phyloP scores from a whole-genome alignment of 2,329 filamentous ascomycete species.

The Colletotrichum sublineola region DNA sequence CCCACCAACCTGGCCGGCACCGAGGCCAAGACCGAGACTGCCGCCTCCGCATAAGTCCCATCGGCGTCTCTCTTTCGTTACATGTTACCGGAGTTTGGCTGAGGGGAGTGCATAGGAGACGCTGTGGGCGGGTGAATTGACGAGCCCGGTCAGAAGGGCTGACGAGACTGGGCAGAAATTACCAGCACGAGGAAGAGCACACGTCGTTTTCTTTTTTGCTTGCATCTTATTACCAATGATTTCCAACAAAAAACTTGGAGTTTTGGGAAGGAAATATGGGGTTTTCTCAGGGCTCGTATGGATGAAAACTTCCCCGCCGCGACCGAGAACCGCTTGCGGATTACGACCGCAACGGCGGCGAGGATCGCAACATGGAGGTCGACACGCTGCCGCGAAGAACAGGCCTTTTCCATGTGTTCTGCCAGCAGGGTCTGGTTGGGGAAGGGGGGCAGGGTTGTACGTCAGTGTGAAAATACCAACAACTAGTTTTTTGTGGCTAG shows the following conservation, averaged over 20 bases:
- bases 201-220: background rate
- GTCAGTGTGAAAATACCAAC: slow-evolving; percentile 39
- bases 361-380: slow-evolving; percentile 9
- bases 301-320: slow-evolving; percentile 15
- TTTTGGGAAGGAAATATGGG: slow-evolving; percentile 30
- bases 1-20: slow-evolving; percentile 84
- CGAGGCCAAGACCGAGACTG: slow-evolving; percentile 66
- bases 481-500: slow-evolving; percentile 30
- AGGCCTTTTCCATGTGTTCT: background rate
- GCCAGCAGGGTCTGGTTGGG: slow-evolving; percentile 2
- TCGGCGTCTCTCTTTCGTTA: slow-evolving; percentile 2
- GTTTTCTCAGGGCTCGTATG: slow-evolving; percentile 22
- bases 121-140: background rate
- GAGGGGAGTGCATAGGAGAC: slow-evolving; percentile 5
- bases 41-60: slow-evolving; percentile 35
- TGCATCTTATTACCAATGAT: slow-evolving; percentile 1
- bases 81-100: slow-evolving; percentile 28
- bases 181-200: slow-evolving; percentile 3
- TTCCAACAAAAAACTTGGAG: slow-evolving; percentile 29
- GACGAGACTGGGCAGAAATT: slow-evolving; percentile 1
- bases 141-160: background rate
- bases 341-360: slow-evolving; percentile 2
- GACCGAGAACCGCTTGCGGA: background rate
- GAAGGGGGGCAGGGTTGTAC: slow-evolving; percentile 20
- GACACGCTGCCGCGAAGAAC: slow-evolving; percentile 29